Conservation (phyloP, 2,329 filamentous ascomycete species). For the Fusarium miscanthi region DNA sequence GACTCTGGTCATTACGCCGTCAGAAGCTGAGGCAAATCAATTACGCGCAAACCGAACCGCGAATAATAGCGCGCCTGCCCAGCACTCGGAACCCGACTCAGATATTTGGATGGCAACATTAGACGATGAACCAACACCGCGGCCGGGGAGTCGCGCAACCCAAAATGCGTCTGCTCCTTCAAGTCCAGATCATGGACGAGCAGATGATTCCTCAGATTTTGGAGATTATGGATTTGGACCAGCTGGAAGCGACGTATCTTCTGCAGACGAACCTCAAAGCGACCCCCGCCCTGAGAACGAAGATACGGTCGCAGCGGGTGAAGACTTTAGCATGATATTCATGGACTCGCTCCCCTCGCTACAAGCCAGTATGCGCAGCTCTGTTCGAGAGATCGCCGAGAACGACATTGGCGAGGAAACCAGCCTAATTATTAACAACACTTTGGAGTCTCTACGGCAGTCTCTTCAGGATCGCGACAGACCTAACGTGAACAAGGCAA, state of each 20-base stretch:
- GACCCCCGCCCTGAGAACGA: slow-evolving; percentile 42
- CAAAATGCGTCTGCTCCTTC: slow-evolving; percentile 21
- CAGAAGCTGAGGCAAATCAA: slow-evolving; percentile 30
- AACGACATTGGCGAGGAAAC: slow-evolving; percentile 67
- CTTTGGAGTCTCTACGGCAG: slow-evolving; percentile 62
- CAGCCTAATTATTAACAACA: slow-evolving; percentile 66
- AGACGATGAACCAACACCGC: slow-evolving; percentile 54
- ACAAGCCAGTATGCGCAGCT: slow-evolving; percentile 54
- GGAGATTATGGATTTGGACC: slow-evolving; percentile 46
- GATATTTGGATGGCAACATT: slow-evolving; percentile 61
- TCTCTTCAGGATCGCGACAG: slow-evolving; percentile 39
- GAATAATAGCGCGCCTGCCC: slow-evolving; percentile 35
- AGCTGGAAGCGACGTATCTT: slow-evolving; percentile 50
- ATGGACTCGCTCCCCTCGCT: slow-evolving; percentile 65
- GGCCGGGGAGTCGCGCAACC: slow-evolving; percentile 33
- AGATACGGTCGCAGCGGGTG: slow-evolving; percentile 61
- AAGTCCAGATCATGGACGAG: slow-evolving; percentile 24
- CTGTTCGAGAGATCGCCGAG: slow-evolving; percentile 48
- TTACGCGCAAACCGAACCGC: slow-evolving; percentile 15
- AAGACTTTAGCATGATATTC: slow-evolving; percentile 70
- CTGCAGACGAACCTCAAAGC: slow-evolving; percentile 46
- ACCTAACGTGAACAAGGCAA: slow-evolving; percentile 8
- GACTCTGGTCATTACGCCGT: slow-evolving; percentile 41
- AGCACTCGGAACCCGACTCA: slow-evolving; percentile 48
- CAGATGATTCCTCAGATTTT: slow-evolving; percentile 30